Conservation (phyloP, 75 land plant species). For the Picea sitchensis region DNA sequence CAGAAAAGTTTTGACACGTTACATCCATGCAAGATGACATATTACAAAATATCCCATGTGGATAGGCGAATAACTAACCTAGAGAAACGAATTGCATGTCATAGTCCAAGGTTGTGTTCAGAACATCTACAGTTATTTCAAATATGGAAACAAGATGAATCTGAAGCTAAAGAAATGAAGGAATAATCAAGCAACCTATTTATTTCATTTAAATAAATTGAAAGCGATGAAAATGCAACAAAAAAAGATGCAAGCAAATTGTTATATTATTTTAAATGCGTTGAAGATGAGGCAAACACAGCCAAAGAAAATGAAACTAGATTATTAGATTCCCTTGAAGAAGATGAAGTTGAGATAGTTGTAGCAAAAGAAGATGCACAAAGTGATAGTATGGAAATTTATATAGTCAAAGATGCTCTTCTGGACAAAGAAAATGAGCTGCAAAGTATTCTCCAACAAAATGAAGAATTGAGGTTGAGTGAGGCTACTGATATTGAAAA, state of each 20-base stretch:
- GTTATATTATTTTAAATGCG: conserved; percentile 11
- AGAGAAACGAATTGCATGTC: conserved; percentile 83
- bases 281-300: conserved; percentile 20
- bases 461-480: conserved; percentile 33
- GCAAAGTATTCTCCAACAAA: conserved; percentile 41
- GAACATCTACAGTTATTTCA: no score
- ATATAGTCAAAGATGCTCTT: conserved; percentile 39
- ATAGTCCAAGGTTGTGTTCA: no score
- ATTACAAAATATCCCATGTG: conserved; percentile 97
- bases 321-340: conserved; percentile 22
- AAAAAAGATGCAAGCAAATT: conserved; percentile 24
- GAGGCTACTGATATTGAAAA: conserved; percentile 41
- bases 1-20: conserved; percentile 81
- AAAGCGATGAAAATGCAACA: conserved; percentile 23
- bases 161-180: conserved; percentile 19
- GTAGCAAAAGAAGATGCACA: conserved; percentile 34
- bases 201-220: conserved; percentile 24
- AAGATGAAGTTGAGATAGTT: conserved; percentile 29
- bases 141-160: conserved; percentile 12
- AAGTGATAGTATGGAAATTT: conserved; percentile 41
- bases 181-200: conserved; percentile 32
- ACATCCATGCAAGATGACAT: conserved; percentile 78
- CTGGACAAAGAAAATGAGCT: conserved; percentile 57
- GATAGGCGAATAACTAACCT: conserved; percentile 82
- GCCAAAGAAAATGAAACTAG: conserved; percentile 31